These are phyloP conservation scores for Chrysanthemum lavandulifolium DNA, from an alignment of 129 eudicot genomes.

Conservation along the genomic window DNA sequence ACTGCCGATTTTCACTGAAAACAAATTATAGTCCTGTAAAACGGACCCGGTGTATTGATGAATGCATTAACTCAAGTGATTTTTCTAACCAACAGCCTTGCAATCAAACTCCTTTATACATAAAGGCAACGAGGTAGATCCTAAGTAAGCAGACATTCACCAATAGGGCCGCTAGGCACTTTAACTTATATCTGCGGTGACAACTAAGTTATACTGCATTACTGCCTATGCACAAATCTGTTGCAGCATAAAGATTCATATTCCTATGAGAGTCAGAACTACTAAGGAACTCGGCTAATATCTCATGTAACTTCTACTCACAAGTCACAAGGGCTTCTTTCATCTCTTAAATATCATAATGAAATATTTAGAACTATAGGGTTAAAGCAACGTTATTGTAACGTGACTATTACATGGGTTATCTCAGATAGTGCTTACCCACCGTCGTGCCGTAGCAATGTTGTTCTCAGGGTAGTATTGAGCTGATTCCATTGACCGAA, in stretches of 20 bases:
- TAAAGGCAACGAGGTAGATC: too few species aligned
- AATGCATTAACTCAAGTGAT: too few species aligned
- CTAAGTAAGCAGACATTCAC: too few species aligned
- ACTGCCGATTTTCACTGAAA: too few species aligned
- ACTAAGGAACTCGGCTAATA: not conserved
- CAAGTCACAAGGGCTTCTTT: not conserved
- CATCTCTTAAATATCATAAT: not conserved
- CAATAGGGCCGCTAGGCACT: too few species aligned
- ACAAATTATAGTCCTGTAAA: too few species aligned
- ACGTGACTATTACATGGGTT: slow-evolving; percentile 1
- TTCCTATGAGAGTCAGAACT: slow-evolving; percentile 3
- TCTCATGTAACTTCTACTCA: slow-evolving; percentile 2
- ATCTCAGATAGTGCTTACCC: slow-evolving; percentile 60
- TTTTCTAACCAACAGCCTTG: too few species aligned
- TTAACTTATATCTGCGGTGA: too few species aligned
- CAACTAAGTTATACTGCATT: too few species aligned
- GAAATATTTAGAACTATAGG: not conserved
- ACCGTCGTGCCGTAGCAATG: slow-evolving; percentile 62
- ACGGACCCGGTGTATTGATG: too few species aligned
- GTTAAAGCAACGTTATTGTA: not conserved
- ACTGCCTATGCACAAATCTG: too few species aligned
- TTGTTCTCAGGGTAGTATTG: slow-evolving; percentile 60
- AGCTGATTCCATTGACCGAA: slow-evolving; percentile 72
- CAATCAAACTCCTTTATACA: too few species aligned
- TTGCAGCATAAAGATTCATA: not conserved